These are phyloP conservation scores for Linum usitatissimum DNA, from an alignment of 345 rosid species.

Conservation along the genomic window DNA sequence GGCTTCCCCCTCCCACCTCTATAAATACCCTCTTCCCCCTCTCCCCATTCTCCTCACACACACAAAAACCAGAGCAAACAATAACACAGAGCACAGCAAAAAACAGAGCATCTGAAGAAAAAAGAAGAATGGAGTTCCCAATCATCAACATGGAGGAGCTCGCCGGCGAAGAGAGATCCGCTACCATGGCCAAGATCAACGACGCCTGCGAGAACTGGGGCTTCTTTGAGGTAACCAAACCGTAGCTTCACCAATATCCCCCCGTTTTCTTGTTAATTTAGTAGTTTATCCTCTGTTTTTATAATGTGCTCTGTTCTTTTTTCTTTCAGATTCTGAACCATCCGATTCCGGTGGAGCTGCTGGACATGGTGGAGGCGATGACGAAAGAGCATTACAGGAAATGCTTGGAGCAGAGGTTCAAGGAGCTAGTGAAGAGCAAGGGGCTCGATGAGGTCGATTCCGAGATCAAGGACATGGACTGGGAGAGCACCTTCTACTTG, in stretches of 20 bases:
- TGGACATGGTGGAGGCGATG: slow-evolving; percentile 67
- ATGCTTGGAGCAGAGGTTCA: slow-evolving; percentile 77
- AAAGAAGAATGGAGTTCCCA: slow-evolving; percentile 3
- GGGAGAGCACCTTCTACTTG: slow-evolving; percentile 79
- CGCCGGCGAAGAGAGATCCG: not conserved
- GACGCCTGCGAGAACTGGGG: slow-evolving; percentile 99
- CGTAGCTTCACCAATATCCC: not conserved
- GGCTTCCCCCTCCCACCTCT: slow-evolving; percentile 8
- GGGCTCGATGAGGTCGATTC: slow-evolving; percentile 46
- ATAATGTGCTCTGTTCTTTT: not conserved
- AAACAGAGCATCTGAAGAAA: slow-evolving; percentile 36
- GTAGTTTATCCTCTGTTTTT: not conserved
- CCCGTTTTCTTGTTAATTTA: not conserved
- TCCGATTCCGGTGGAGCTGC: slow-evolving; percentile 49
- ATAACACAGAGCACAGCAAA: slow-evolving; percentile 47
- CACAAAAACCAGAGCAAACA: not conserved
- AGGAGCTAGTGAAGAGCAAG: slow-evolving; percentile 51
- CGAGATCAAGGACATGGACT: slow-evolving; percentile 73
- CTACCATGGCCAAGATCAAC: slow-evolving; percentile 29
- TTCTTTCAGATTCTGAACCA: slow-evolving; percentile 53
- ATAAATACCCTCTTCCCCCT: not conserved
- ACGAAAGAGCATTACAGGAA: slow-evolving; percentile 76
- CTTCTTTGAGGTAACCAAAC: slow-evolving; percentile 64
- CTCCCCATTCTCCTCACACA: not conserved
- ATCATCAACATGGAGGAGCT: slow-evolving; percentile 34